Evolutionary conservation across 225 moss, liverwort and hornwort species (phyloP), one percentile per base, ranked within the genome.

Genomic region (Thuidium tamariscinum): DNA sequence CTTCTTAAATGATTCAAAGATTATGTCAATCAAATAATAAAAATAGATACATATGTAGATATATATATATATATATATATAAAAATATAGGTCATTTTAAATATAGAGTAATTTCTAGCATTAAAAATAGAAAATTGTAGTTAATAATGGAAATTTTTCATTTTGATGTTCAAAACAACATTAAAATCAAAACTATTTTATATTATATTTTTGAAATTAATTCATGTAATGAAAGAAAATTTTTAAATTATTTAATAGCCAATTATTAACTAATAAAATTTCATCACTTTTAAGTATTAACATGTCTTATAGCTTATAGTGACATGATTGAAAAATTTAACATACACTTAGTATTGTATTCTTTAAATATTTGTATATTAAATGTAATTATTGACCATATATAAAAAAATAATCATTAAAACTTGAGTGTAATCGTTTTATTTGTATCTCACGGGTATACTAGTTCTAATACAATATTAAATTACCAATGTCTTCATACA

Each of bases 231-330:
- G 1, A 9, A 1, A 11, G 7, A 73, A 1, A 11, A 30, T 46
- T 46, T 27, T 1, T 9, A 25, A 26, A 27, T n/a, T 27, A 9
- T 39, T 44, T 29, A 1, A 0, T 48, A 32, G 1, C 2, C 19
- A 11, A 6, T 0, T 11, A 30, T 30, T 29, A n/a, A 30, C 0
- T 32, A 48, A 29, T 0, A 5, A 5, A 46, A 11, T 48, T 30
- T 30, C 11, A 32, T 11, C 7, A 48, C 19, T 32, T 30, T 30
- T 7, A 30, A 13, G 7, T 61, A 61, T 61, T 3, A 48, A 30
- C 0, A 19, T 0, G 0, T 73, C 32, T 19, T 11, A 19, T n/a
- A n/a, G n/a, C n/a, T n/a, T n/a, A n/a, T 1, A 30, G 19, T 11
- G 18, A 29, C 3, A 16, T 71, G 13, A 6, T 44, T 29, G 71